phyloP scores from a whole-genome alignment of 805 yeast genomes.

The Hanseniaspora occidentalis region DNA sequence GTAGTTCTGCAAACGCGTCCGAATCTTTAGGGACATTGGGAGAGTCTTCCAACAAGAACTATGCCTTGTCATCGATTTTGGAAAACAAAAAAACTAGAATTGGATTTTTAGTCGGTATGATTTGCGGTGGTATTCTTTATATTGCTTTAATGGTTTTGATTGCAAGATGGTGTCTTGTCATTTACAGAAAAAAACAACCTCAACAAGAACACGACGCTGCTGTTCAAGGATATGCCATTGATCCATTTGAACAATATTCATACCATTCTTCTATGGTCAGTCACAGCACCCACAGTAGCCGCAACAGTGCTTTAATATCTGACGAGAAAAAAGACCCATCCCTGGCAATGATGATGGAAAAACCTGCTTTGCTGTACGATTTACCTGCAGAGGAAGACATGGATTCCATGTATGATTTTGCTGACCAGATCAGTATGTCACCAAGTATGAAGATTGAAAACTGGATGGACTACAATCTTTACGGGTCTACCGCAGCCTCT shows the following conservation, averaged over 20 bases:
- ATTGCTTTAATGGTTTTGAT: conserved; percentile 46
- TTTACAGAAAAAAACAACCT: conserved; percentile 13
- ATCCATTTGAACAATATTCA: conserved; percentile 6
- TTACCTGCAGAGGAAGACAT: conserved; percentile 3
- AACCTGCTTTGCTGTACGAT: conserved; percentile 9
- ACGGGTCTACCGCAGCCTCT: conserved; percentile 10
- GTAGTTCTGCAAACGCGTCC: conserved; percentile 4
- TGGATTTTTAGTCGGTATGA: conserved; percentile 76
- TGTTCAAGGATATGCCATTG: conserved; percentile 5
- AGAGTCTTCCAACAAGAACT: conserved; percentile 2
- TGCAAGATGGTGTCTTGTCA: conserved; percentile 37
- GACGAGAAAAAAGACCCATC: conserved; percentile 6
- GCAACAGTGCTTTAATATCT: conserved; percentile 8
- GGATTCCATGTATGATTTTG: conserved; percentile 1
- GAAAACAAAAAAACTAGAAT: conserved; percentile 33
- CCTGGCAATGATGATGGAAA: conserved; percentile 8
- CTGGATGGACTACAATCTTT: conserved; percentile 22
- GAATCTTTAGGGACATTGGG: conserved; percentile 8
- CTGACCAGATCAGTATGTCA: conserved; percentile 13
- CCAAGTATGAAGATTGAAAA: conserved; percentile 20
- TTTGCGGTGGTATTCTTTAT: conserved; percentile 61
- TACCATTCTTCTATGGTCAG: conserved; percentile 6
- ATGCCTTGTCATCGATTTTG: conserved; percentile 19
- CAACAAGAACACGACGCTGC: conserved; percentile 11
- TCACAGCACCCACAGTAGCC: conserved; percentile 7